Evolutionary conservation across 306 rosid species (phyloP).

Genomic region (Malus orientalis): DNA sequence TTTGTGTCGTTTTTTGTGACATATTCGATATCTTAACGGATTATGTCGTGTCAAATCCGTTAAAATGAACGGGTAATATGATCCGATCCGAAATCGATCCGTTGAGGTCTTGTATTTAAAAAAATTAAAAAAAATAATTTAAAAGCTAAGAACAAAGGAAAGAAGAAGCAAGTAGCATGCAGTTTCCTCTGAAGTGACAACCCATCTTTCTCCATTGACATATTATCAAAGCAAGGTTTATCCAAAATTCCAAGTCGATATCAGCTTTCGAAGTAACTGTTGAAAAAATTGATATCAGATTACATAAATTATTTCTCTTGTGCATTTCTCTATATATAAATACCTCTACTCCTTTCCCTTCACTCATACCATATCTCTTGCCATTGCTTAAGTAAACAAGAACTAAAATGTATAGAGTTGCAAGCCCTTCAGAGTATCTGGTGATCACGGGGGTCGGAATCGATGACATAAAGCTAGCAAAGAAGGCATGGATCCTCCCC

Average conservation of each 20-base stretch:
- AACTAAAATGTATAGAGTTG: too few species aligned
- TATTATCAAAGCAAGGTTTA: background rate
- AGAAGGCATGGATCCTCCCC: slow-evolving; percentile 41
- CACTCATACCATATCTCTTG: background rate
- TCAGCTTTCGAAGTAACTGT: background rate
- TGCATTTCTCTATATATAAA: too few species aligned
- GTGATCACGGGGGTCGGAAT: slow-evolving; percentile 16
- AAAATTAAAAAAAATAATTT: too few species aligned
- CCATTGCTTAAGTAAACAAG: background rate
- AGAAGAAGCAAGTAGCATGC: background rate
- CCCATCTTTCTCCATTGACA: background rate
- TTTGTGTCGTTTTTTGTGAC: too few species aligned
- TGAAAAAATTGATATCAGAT: background rate
- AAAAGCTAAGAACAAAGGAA: background rate
- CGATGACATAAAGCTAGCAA: slow-evolving; percentile 28
- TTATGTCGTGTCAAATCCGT: too few species aligned
- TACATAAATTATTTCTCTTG: too few species aligned
- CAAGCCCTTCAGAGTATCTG: slow-evolving; percentile 10
- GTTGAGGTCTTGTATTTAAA: too few species aligned
- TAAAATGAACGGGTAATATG: too few species aligned
- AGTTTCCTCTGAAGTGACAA: background rate
- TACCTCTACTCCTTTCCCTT: background rate
- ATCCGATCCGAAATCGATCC: too few species aligned
- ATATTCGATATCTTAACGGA: too few species aligned
- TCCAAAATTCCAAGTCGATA: background rate